phyloP scores from a whole-genome alignment of 2,329 filamentous ascomycete genomes.

The Tolypocladium amazonense region DNA sequence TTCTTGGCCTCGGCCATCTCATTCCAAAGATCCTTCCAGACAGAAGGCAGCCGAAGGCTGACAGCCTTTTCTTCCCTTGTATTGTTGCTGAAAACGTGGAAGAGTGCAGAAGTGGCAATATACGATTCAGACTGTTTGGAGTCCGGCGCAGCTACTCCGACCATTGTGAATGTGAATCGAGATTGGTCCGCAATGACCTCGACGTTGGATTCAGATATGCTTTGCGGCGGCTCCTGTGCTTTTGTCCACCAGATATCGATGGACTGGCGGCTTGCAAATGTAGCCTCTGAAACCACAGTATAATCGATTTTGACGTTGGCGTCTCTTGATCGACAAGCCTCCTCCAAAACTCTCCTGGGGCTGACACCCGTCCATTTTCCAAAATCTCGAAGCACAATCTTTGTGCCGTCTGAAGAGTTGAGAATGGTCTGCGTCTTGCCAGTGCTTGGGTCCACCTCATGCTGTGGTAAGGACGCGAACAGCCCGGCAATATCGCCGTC shows the following conservation, averaged over 20 bases:
- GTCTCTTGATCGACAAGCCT: slow-evolving; percentile 77
- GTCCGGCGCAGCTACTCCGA: slow-evolving; percentile 61
- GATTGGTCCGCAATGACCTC: slow-evolving; percentile 35
- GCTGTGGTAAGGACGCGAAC: slow-evolving; percentile 50
- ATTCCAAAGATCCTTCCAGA: slow-evolving; percentile 78
- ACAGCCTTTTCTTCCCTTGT: slow-evolving; percentile 72
- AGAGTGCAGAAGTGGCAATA: slow-evolving; percentile 71
- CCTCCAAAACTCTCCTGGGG: slow-evolving; percentile 69
- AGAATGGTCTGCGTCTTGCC: slow-evolving; percentile 49
- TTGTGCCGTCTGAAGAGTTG: slow-evolving; percentile 39
- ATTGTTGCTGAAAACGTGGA: slow-evolving; percentile 67
- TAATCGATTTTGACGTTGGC: slow-evolving; percentile 56
- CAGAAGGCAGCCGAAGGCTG: slow-evolving; percentile 62
- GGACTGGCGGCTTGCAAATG: slow-evolving; percentile 66
- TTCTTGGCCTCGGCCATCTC: slow-evolving; percentile 67
- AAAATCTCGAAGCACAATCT: slow-evolving; percentile 66
- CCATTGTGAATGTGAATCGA: slow-evolving; percentile 63
- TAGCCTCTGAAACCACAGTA: slow-evolving; percentile 58
- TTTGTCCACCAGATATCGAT: slow-evolving; percentile 73
- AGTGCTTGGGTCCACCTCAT: slow-evolving; percentile 45
- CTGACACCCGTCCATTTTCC: slow-evolving; percentile 69
- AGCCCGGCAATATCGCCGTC: slow-evolving; percentile 40
- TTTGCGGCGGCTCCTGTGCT: slow-evolving; percentile 42
- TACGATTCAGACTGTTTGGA: slow-evolving; percentile 77
- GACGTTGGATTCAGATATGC: slow-evolving; percentile 24